These are phyloP conservation scores for Citrus unshiu DNA, from an alignment of 345 rosid genomes.

Conservation along the genomic window DNA sequence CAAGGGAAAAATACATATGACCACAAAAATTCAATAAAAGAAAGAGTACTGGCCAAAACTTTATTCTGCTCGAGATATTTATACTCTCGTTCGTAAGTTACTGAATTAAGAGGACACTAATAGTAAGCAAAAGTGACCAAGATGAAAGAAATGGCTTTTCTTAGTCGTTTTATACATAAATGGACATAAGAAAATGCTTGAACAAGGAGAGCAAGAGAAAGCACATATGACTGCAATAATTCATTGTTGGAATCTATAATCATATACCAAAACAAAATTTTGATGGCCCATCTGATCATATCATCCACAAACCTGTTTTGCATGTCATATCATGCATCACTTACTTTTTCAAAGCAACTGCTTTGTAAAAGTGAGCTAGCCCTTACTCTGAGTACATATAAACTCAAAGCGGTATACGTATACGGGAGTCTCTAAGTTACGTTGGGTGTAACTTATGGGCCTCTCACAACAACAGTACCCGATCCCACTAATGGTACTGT, in stretches of 20 bases:
- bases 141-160: background rate
- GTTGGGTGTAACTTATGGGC: too few relatives aligned
- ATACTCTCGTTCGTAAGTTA: background rate
- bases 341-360: background rate
- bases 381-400: too few relatives aligned
- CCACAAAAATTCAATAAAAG: too few relatives aligned
- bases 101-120: background rate
- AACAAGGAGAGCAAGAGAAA: background rate
- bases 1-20: too few relatives aligned
- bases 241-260: slow-evolving; percentile 1
- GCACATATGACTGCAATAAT: background rate
- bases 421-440: too few relatives aligned
- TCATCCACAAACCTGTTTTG: background rate
- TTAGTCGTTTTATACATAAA: background rate
- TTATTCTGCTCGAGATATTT: background rate
- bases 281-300: background rate
- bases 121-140: background rate
- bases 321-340: background rate
- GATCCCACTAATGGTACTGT: too few relatives aligned
- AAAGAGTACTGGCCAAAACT: too few relatives aligned
- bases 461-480: too few relatives aligned
- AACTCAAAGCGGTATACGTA: too few relatives aligned
- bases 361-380: too few relatives aligned
- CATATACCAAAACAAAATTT: background rate
- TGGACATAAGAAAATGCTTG: background rate